phyloP scores from a whole-genome alignment of 208 protist genomes.

The Acanthamoeba polyphaga region DNA sequence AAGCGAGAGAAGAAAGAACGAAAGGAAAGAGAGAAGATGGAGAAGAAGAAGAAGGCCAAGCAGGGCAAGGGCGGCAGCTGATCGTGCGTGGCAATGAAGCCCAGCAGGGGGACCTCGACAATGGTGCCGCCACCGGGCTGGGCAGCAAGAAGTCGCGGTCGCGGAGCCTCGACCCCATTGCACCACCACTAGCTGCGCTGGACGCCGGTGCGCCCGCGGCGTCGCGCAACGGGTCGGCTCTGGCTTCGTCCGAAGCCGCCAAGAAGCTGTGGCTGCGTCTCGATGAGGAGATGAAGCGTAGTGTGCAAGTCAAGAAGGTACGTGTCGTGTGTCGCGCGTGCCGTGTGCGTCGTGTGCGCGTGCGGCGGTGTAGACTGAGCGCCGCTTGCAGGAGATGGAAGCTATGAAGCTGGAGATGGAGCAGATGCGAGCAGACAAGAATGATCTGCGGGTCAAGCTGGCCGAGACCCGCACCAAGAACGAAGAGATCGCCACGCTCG shows the following conservation, averaged over 20 bases:
- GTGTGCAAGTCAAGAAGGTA: not conserved
- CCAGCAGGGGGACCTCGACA: not conserved
- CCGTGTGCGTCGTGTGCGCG: not conserved
- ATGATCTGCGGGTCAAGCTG: conserved; percentile 49
- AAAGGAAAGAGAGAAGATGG: conserved; percentile 4
- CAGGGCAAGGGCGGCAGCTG: not conserved
- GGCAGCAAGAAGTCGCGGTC: conserved; percentile 4
- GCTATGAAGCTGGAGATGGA: conserved; percentile 3
- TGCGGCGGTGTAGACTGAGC: not conserved
- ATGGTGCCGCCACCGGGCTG: not conserved
- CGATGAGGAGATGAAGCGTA: conserved; percentile 47
- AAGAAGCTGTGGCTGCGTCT: conserved; percentile 53
- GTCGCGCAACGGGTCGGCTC: not conserved
- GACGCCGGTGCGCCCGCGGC: not conserved
- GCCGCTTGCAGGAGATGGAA: not conserved
- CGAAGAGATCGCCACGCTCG: conserved; percentile 42
- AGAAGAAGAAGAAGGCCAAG: not conserved
- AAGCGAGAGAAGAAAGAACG: conserved; percentile 32
- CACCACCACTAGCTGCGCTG: not conserved
- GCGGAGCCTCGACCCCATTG: not conserved
- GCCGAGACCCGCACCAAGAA: conserved; percentile 47
- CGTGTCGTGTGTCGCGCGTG: not conserved
- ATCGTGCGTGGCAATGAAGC: conserved; percentile 5
- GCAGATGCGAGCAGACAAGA: conserved; percentile 23
- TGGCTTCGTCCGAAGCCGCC: not conserved